Conservation (phyloP, 1,284 basidiomycete genomes). For the Singerocomus inundabilis region DNA sequence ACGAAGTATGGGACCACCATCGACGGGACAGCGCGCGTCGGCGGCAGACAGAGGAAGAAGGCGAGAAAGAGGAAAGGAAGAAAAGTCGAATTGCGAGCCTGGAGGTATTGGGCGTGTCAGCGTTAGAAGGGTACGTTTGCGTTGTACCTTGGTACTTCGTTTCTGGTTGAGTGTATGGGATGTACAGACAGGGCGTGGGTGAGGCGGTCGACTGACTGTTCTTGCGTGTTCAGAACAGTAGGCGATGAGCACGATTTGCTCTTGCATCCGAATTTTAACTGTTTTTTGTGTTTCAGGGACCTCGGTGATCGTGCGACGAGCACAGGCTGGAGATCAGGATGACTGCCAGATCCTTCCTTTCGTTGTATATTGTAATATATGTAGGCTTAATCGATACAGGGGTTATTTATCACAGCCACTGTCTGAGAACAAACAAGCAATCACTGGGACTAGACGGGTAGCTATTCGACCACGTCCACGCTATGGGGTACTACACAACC, state of each 20-base stretch:
- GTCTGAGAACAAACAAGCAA: constrained; percentile 13
- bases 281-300: constrained; percentile 13
- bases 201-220: constrained; percentile 94
- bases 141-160: background rate
- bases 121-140: constrained; percentile 76
- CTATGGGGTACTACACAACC: constrained; percentile 44
- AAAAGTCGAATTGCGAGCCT: constrained; percentile 76
- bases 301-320: constrained; percentile 17
- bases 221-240: constrained; percentile 86
- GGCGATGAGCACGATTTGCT: constrained; percentile 40
- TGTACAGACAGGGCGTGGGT: constrained; percentile 76
- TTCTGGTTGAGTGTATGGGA: background rate
- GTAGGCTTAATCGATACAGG: background rate
- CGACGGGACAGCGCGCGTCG: constrained; percentile 64
- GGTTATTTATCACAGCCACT: constrained; percentile 20
- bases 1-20: constrained; percentile 81
- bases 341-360: background rate
- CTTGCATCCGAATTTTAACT: background rate
- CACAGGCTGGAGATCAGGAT: constrained; percentile 13
- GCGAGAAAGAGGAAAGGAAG: constrained; percentile 49
- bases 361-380: background rate
- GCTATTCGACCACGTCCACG: constrained; percentile 20
- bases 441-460: background rate
- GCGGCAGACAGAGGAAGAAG: constrained; percentile 46
- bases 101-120: constrained; percentile 86